Percentiles rank a stretch among this genome's conserved stretches.
phyloP scores from a whole-genome alignment of 2,329 filamentous ascomycete species.

The Phyllosticta citribraziliensis region DNA sequence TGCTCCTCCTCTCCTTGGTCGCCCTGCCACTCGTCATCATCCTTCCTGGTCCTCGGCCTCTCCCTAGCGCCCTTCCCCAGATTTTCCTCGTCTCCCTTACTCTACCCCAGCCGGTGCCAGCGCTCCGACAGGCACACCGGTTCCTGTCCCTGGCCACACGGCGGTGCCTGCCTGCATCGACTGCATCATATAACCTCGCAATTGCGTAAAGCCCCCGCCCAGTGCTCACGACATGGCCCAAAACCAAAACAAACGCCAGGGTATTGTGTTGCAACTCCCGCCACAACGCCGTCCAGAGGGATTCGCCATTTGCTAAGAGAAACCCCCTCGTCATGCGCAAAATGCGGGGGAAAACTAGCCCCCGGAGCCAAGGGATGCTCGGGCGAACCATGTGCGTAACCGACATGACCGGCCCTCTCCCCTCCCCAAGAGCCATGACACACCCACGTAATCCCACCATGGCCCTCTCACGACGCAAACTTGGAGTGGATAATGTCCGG shows the following conservation, averaged over 20 bases:
- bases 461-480: constrained; percentile 48
- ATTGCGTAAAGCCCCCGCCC: not conserved
- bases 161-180: not conserved
- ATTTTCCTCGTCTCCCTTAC: not conserved
- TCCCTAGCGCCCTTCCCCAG: not conserved
- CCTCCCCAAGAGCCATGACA: not conserved
- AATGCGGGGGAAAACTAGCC: constrained; percentile 9
- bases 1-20: not conserved
- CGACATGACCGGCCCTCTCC: constrained; percentile 9
- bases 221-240: not conserved
- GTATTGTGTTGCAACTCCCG: constrained; percentile 9
- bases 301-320: constrained; percentile 10
- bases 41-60: not conserved
- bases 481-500: constrained; percentile 98
- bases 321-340: constrained; percentile 10
- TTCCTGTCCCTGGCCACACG: not conserved
- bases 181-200: not conserved
- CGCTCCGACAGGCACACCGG: not conserved
- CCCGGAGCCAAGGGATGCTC: constrained; percentile 2
- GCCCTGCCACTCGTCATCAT: not conserved
- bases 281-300: constrained; percentile 9
- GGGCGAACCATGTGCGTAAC: constrained; percentile 2
- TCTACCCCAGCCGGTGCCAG: not conserved
- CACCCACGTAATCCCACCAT: constrained; percentile 2
- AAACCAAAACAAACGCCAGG: constrained; percentile 6